Evolutionary conservation across 768 basidiomycete species (phyloP), one percentile per base, ranked within the genome.

Genomic region (Boletellus emodensis): DNA sequence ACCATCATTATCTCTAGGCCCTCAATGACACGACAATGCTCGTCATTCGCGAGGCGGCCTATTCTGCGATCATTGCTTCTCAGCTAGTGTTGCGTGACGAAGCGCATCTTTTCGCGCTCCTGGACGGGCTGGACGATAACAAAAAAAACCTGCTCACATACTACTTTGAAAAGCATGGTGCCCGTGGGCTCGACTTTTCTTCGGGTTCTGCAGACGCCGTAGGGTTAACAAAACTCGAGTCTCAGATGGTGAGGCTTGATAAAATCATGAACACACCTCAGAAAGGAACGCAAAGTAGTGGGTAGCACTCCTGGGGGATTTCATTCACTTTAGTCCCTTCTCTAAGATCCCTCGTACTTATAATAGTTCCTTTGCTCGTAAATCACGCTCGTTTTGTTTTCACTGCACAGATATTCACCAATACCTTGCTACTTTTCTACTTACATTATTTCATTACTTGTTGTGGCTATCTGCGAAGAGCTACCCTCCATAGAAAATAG

Each of bases 121-220:
- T 94, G 40, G 87, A 90, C 50, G 87, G 86, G 6, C 74, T 94
- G 37, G 82, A 88, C n/a, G 86, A 90, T 53, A 89, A 90, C 60
- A 90, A 93, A 76, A 92, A 91, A 75, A 92, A 94, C 62, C 73
- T 93, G 15, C 72, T 94, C 43, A 90, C 91, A 2, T 94, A 94
- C 57, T 73, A 91, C 49, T 94, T 94, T 56, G 90, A 92, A 66
- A 93, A 92, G 65, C 87, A 92, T 60, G 84, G 84, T 30, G 87
- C 79, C 10, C 75, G 90, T 18, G 87, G 80, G 39, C 58, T 66
- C 44, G 65, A 67, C 46, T 68, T 68, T 44, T 63, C 61, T 12
- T 61, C 61, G 24, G 65, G 63, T 4, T 63, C 64, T 35, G 71
- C 72, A 9, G 68, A 61, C 0, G 47, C 44, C 6, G 70, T 70